A percentile compares a stretch with the other conserved stretches of the same genome.
Evolutionary conservation across 768 basidiomycete species (phyloP).

Genomic region (Leccinellum luteum): DNA sequence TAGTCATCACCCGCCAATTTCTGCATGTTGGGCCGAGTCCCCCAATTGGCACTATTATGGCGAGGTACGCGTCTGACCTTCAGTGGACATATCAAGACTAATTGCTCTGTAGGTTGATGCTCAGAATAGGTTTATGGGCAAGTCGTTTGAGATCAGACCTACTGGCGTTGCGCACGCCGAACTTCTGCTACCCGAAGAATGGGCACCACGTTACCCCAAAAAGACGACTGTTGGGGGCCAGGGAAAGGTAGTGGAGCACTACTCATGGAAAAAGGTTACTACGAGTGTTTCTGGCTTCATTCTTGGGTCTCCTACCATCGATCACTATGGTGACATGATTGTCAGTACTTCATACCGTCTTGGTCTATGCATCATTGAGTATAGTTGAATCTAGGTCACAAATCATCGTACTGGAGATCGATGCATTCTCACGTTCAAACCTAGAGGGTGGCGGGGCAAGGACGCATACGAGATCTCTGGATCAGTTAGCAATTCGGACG

Average conservation of each 20-base stretch:
- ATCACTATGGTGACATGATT: slow-evolving; percentile 93
- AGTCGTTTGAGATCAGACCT: slow-evolving; percentile 93
- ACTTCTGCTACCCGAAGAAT: slow-evolving; percentile 67
- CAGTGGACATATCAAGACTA: not conserved
- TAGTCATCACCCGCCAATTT: slow-evolving; percentile 95
- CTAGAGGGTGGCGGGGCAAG: slow-evolving; percentile 89
- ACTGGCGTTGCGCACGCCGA: slow-evolving; percentile 93
- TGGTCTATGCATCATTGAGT: not conserved
- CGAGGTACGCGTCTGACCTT: slow-evolving; percentile 46
- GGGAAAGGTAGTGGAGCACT: slow-evolving; percentile 81
- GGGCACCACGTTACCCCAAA: slow-evolving; percentile 61
- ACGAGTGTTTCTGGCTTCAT: slow-evolving; percentile 93
- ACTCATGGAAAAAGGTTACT: slow-evolving; percentile 93
- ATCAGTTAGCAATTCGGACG: slow-evolving; percentile 64
- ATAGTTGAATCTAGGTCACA: slow-evolving; percentile 44
- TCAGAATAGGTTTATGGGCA: slow-evolving; percentile 95
- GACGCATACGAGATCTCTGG: slow-evolving; percentile 94
- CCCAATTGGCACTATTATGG: slow-evolving; percentile 90
- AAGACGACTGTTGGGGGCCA: slow-evolving; percentile 39
- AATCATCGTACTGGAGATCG: slow-evolving; percentile 90
- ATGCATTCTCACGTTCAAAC: slow-evolving; percentile 92
- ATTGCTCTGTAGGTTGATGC: slow-evolving; percentile 71
- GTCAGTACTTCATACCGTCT: slow-evolving; percentile 46
- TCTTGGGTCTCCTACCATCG: slow-evolving; percentile 81
- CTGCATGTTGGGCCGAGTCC: slow-evolving; percentile 92